phyloP scores from a whole-genome alignment of 75 land plant genomes.

The Pseudotsuga menziesii region DNA sequence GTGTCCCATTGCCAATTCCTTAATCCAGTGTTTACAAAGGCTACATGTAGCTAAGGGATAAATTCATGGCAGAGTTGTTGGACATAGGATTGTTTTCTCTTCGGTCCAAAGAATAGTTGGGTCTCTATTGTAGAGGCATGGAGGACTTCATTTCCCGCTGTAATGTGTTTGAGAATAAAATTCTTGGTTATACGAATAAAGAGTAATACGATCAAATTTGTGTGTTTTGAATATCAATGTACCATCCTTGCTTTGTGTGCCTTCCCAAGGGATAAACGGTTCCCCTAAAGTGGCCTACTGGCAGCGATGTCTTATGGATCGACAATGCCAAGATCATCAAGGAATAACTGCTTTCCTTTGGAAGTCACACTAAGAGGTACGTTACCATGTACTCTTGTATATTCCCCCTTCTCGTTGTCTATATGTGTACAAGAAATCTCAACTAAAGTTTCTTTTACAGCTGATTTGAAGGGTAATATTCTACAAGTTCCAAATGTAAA shows the following conservation, averaged over 20 bases:
- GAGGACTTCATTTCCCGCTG: constrained; percentile 71
- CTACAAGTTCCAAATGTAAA: no score
- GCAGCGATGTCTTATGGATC: constrained; percentile 59
- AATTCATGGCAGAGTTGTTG: constrained; percentile 6
- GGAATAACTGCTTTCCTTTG: no score
- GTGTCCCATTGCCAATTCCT: no score
- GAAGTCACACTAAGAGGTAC: no score
- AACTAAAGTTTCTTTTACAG: no score
- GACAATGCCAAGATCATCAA: constrained; percentile 58
- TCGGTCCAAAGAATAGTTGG: neutral
- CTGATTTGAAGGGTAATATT: no score
- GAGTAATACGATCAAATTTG: constrained; percentile 61
- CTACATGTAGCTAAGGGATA: constrained; percentile 23
- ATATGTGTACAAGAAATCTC: no score
- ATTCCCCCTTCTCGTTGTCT: no score
- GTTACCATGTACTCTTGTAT: no score
- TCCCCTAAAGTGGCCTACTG: constrained; percentile 71
- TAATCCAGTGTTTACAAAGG: no score
- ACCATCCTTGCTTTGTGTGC: constrained; percentile 47
- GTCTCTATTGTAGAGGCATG: constrained; percentile 40
- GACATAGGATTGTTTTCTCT: no score
- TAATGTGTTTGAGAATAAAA: constrained; percentile 36
- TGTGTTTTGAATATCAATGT: constrained; percentile 22
- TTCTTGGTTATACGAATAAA: constrained; percentile 36
- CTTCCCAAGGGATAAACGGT: constrained; percentile 69